Evolutionary conservation across 345 rosid species (phyloP).

Genomic region (Salix exigua): DNA sequence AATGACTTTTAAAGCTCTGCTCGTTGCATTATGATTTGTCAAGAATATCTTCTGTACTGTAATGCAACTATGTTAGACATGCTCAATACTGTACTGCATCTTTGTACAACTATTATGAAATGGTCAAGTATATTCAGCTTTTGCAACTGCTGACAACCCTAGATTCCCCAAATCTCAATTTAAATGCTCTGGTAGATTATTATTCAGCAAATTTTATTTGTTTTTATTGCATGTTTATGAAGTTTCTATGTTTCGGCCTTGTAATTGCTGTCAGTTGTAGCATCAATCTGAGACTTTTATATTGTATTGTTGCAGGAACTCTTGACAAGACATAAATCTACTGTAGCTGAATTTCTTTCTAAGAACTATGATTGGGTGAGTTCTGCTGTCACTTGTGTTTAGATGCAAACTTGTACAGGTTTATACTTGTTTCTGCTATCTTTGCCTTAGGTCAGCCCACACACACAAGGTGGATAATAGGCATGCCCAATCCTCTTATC

Average conservation of each 20-base stretch:
- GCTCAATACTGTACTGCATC: background rate
- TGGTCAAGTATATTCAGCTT: background rate
- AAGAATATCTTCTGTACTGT: background rate
- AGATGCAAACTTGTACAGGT: background rate
- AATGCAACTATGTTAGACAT: background rate
- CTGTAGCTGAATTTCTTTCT: slow-evolving; percentile 90
- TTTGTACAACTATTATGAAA: background rate
- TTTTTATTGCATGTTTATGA: background rate
- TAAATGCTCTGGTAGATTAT: background rate
- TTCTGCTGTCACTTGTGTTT: background rate
- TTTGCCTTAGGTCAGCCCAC: background rate
- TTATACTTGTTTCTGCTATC: background rate
- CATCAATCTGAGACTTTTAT: slow-evolving; percentile 17
- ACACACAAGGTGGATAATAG: background rate
- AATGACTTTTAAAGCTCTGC: background rate
- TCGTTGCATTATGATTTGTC: background rate
- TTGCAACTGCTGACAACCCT: background rate
- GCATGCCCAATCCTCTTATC: background rate
- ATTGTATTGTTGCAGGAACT: slow-evolving; percentile 60
- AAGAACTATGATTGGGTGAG: slow-evolving; percentile 93
- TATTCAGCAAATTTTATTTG: background rate
- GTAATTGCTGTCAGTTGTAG: background rate
- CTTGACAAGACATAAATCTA: slow-evolving; percentile 96
- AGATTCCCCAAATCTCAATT: background rate
- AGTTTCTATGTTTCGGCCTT: background rate